phyloP scores from a whole-genome alignment of 768 basidiomycete genomes.

The Leccinum barrowsii region DNA sequence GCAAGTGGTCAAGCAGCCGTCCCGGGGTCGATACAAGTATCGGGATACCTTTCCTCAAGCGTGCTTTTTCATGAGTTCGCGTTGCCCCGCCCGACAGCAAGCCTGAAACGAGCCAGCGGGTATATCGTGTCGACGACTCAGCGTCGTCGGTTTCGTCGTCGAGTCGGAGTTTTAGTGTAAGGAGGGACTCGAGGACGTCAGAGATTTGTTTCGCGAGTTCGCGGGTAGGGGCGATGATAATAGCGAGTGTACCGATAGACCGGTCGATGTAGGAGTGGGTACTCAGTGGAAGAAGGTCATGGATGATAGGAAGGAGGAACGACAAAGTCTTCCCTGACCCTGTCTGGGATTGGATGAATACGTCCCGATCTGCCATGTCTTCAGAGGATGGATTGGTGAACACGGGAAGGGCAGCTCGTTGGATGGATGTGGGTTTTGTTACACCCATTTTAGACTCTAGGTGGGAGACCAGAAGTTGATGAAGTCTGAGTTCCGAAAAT shows the following conservation, averaged over 20 bases:
- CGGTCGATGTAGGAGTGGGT: constrained; percentile 91
- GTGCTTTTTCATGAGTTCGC: constrained; percentile 91
- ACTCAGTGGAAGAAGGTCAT: constrained; percentile 88
- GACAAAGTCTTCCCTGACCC: constrained; percentile 96
- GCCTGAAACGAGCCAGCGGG: constrained; percentile 93
- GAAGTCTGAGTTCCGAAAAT: constrained; percentile 79
- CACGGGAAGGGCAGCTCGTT: constrained; percentile 65
- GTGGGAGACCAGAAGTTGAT: constrained; percentile 77
- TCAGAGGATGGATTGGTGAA: constrained; percentile 46
- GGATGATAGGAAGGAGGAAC: constrained; percentile 91
- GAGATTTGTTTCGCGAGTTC: constrained; percentile 97
- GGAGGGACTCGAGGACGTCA: constrained; percentile 82
- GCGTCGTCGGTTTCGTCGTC: constrained; percentile 52
- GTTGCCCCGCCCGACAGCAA: constrained; percentile 93
- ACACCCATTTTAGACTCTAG: constrained; percentile 79
- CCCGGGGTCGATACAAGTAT: constrained; percentile 96
- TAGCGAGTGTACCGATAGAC: constrained; percentile 89
- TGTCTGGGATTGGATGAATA: constrained; percentile 94
- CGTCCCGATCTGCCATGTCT: constrained; percentile 53
- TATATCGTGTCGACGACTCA: constrained; percentile 45
- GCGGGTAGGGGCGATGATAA: constrained; percentile 92
- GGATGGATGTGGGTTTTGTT: constrained; percentile 84
- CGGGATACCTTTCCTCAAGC: constrained; percentile 89
- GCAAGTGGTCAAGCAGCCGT: constrained; percentile 90
- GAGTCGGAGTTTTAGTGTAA: constrained; percentile 70